Evolutionary conservation across 2,329 filamentous ascomycete species (phyloP).

Genomic region (Colletotrichum incanum): DNA sequence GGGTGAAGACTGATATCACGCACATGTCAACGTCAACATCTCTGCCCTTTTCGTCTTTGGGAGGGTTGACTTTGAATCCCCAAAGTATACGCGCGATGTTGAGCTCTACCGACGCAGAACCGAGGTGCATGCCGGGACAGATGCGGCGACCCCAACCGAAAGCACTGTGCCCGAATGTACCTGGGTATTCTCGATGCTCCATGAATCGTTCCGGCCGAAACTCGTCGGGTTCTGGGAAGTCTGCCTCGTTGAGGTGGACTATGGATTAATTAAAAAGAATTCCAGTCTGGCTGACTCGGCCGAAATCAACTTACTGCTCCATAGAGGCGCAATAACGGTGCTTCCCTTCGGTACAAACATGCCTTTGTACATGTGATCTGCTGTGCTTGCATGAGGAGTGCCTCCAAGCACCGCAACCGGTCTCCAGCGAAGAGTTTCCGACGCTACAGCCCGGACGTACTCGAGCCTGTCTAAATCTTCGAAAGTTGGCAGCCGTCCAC

Average conservation of each 20-base stretch:
- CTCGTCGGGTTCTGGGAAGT: constrained; percentile 58
- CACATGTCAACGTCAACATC: constrained; percentile 58
- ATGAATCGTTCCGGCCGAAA: constrained; percentile 57
- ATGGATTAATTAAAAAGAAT: background rate
- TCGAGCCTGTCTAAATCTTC: constrained; percentile 53
- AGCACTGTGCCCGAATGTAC: constrained; percentile 56
- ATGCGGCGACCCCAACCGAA: constrained; percentile 61
- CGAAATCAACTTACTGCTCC: constrained; percentile 55
- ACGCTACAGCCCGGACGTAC: constrained; percentile 56
- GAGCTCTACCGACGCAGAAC: constrained; percentile 63
- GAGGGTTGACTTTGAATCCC: constrained; percentile 62
- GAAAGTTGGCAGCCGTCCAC: constrained; percentile 54
- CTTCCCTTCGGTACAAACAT: constrained; percentile 57
- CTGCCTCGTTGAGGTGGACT: constrained; percentile 59
- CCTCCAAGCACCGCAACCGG: constrained; percentile 58
- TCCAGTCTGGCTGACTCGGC: background rate
- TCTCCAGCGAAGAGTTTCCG: constrained; percentile 59
- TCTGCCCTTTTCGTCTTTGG: constrained; percentile 6
- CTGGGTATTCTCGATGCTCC: constrained; percentile 54
- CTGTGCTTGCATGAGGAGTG: constrained; percentile 64
- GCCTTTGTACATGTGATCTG: constrained; percentile 57
- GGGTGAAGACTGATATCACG: constrained; percentile 13
- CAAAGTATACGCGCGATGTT: constrained; percentile 66
- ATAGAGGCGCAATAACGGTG: constrained; percentile 57
- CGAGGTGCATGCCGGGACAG: constrained; percentile 66